Percentiles rank a stretch among this genome's conserved stretches.
These are phyloP conservation scores for Datura wrightii DNA, from an alignment of 257 asterid species.

Conservation along the genomic window DNA sequence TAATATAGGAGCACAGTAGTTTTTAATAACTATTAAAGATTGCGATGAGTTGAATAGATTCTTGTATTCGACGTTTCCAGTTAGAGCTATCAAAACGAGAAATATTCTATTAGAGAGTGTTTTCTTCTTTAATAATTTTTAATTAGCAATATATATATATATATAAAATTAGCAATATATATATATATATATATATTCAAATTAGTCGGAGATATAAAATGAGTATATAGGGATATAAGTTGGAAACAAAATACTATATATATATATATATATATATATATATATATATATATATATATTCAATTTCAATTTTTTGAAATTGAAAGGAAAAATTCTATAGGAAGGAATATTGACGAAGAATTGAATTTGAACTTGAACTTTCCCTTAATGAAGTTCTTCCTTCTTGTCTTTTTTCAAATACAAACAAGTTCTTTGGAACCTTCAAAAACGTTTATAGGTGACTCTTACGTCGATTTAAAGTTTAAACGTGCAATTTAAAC, in stretches of 20 bases:
- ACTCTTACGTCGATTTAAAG: neutral
- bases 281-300: too few relatives aligned
- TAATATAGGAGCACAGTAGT: neutral
- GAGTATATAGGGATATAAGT: neutral
- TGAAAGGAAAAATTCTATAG: neutral
- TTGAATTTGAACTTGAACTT: slow-evolving; percentile 39
- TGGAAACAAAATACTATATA: neutral
- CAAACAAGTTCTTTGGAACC: slow-evolving; percentile 23
- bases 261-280: too few relatives aligned
- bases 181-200: neutral
- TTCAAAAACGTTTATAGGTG: slow-evolving; percentile 42
- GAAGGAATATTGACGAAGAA: slow-evolving; percentile 25
- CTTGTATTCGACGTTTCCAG: neutral
- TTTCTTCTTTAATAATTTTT: neutral
- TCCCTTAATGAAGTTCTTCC: neutral
- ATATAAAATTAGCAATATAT: too few relatives aligned
- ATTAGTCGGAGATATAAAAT: neutral
- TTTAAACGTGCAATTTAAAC: neutral
- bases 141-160: too few relatives aligned
- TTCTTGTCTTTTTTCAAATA: too few relatives aligned
- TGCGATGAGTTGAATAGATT: neutral
- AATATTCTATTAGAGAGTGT: neutral
- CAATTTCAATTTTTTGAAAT: neutral
- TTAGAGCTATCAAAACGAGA: neutral
- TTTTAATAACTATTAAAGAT: neutral